Base-by-base conservation (phyloP, 2,329 filamentous ascomycete genomes). In the Mariannaea elegans region DNA sequence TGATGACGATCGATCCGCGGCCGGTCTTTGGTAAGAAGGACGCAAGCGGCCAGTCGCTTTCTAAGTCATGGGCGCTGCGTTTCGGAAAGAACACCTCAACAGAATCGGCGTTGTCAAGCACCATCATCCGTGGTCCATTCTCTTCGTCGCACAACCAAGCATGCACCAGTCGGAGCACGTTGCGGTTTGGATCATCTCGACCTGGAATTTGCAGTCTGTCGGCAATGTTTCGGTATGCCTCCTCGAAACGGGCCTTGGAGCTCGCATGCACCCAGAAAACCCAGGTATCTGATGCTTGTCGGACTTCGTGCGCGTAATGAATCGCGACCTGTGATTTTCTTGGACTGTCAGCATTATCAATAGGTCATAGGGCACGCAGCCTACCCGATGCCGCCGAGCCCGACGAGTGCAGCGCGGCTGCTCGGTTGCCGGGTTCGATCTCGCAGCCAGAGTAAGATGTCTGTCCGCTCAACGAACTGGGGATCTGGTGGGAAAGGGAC, bases 301-400 rank as follows among this genome's bases (percentile, higher is more conserved):
- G 56, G 16, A 49, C 21, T 19, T 42, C 32, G 34, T 49, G 36
- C 6, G 56, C 56, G 24, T 39, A 48, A 8, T 58, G 24, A 27
- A 52, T 58, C 7, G 34, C 55, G 19, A 58, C 29, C 36, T 58
- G 53, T 16, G 55, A 58, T 53, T 58, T 58, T 2, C 47, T 58
- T 23, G 24, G 38, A 14, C 19, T n/a, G 39, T 44, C 42, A 45
- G 42, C 42, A n/a, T 7, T n/a, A 16, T 38, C n/a, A 3, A 2
- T 7, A 4, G 34, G 18, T 31, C 18, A 38, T n/a, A 16, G 4
- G n/a, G n/a, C 34, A 29, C 18, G 14, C 10, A 31, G 32, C 48
- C 23, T 32, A 55, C 51, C 51, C 51, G 14, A 47, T n/a, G 21
- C 51, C 51, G 2, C 51, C 51, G 7, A 55, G 31, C 41, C 51